Conservation (phyloP, 1,284 basidiomycete species). For the Microbotryum intermedium region DNA sequence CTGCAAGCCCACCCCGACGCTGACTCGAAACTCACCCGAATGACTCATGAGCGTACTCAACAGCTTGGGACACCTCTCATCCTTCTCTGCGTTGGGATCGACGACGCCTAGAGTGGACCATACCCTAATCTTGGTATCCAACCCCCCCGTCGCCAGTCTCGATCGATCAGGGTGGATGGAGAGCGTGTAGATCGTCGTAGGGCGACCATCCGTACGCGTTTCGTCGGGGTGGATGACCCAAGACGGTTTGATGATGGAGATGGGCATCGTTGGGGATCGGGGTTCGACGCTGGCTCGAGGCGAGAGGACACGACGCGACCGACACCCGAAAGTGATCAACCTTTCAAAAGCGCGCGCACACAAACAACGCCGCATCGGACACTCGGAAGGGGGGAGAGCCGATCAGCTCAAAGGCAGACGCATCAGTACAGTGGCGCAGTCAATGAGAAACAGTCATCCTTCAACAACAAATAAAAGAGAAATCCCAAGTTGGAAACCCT, state of each 20-base stretch:
- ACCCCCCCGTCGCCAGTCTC: constrained; percentile 87
- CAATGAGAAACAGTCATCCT: too few relatives aligned
- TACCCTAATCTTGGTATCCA: constrained; percentile 87
- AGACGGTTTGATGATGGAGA: constrained; percentile 16
- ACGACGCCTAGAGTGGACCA: constrained; percentile 95
- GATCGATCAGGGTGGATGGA: constrained; percentile 93
- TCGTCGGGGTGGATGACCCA: constrained; percentile 27
- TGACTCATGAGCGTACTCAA: constrained; percentile 89
- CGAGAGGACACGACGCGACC: too few relatives aligned
- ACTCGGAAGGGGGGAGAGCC: too few relatives aligned
- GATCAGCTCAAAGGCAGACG: too few relatives aligned
- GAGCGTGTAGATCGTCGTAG: constrained; percentile 73
- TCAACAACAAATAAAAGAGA: too few relatives aligned
- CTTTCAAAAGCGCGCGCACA: too few relatives aligned
- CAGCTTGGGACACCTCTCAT: constrained; percentile 66
- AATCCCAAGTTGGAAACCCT: too few relatives aligned
- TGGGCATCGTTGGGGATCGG: not conserved
- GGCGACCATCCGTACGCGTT: not conserved
- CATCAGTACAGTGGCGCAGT: too few relatives aligned
- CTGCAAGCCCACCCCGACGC: not conserved
- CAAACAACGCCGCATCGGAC: too few relatives aligned
- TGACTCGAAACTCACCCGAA: constrained; percentile 49
- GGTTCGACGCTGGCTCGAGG: not conserved
- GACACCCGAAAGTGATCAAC: too few relatives aligned
- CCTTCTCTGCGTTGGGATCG: constrained; percentile 59